Percentiles rank a stretch among this genome's conserved stretches.
These are phyloP conservation scores for Dactylellina sp. DNA, from an alignment of 2,329 filamentous ascomycete genomes.

Conservation along the genomic window DNA sequence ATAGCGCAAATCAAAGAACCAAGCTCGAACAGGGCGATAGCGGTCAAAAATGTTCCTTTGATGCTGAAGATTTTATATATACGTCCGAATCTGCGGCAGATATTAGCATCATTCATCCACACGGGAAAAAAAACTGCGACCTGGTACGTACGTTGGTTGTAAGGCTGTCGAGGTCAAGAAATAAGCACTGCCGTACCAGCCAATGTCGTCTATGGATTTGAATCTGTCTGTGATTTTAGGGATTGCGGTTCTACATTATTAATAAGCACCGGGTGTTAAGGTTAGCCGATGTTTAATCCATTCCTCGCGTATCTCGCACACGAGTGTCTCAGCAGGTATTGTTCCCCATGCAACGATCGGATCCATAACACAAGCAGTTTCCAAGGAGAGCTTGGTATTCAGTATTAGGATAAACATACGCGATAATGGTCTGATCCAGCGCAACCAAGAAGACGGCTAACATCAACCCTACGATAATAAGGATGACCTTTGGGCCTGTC, in stretches of 20 bases:
- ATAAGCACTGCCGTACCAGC: constrained; percentile 61
- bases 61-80: constrained; percentile 69
- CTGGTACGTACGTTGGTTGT: constrained; percentile 61
- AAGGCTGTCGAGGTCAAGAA: constrained; percentile 58
- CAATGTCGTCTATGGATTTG: constrained; percentile 61
- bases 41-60: constrained; percentile 66
- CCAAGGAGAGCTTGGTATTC: not conserved
- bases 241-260: constrained; percentile 62
- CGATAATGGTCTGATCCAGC: constrained; percentile 52
- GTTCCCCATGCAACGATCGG: too few species aligned
- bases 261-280: constrained; percentile 25
- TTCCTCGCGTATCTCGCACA: constrained; percentile 36
- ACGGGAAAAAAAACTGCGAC: not conserved
- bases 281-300: constrained; percentile 47
- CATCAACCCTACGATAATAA: constrained; percentile 47
- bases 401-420: constrained; percentile 21
- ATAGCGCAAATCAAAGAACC: constrained; percentile 70
- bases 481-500: constrained; percentile 27
- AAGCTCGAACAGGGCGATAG: constrained; percentile 59
- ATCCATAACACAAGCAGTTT: too few species aligned
- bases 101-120: constrained; percentile 63
- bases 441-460: constrained; percentile 51
- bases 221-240: constrained; percentile 64
- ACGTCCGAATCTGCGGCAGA: constrained; percentile 68
- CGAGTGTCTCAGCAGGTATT: constrained; percentile 4